phyloP scores from a whole-genome alignment of 345 rosid species.

The Gossypium thurberi region DNA sequence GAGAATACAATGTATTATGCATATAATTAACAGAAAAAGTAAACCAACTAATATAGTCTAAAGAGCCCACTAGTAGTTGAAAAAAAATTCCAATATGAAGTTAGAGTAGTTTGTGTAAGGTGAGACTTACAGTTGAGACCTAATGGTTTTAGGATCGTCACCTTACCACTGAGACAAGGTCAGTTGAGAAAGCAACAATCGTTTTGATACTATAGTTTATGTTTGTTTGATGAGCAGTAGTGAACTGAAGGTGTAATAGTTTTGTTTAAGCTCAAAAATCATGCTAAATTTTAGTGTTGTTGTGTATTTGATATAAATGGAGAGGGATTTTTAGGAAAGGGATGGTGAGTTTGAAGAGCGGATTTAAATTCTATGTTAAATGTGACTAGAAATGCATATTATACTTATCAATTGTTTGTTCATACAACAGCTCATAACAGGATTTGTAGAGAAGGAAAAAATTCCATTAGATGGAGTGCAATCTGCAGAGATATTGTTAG shows the following conservation, averaged over 20 bases:
- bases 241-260: neutral
- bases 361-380: neutral
- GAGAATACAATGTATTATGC: neutral
- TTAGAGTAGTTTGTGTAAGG: neutral
- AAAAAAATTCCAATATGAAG: neutral
- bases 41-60: neutral
- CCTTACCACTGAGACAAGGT: neutral
- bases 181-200: neutral
- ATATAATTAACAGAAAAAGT: neutral
- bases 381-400: neutral
- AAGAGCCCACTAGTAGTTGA: neutral
- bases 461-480: slow-evolving; percentile 42
- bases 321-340: no score
- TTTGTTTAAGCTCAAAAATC: neutral
- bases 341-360: neutral
- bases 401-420: neutral
- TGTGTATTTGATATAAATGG: neutral
- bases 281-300: neutral
- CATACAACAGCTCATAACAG: slow-evolving; percentile 42
- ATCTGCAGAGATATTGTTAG: slow-evolving; percentile 59
- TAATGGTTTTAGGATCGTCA: neutral
- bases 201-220: neutral
- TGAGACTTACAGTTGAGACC: neutral
- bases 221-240: no score
- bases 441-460: slow-evolving; percentile 54